Base-by-base conservation (phyloP, 257 asterid species). In the Forsythia viridissima region DNA sequence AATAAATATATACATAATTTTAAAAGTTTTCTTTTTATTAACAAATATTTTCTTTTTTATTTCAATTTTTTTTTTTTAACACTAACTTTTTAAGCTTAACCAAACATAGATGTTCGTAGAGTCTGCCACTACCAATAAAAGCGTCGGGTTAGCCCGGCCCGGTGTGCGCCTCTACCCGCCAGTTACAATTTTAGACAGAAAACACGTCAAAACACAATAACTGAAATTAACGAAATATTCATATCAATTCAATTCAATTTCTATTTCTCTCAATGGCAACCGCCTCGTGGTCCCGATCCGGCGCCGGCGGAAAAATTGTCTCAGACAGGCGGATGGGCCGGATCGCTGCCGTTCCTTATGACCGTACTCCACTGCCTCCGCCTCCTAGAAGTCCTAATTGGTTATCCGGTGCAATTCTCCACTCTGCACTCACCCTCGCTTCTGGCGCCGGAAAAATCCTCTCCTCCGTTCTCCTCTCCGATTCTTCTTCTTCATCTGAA, bases 381-480 rank as follows among this genome's bases (percentile, higher is more conserved):
- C 80, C 82, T 48, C 79, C 71, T 0, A 76, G 71, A 67, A 84
- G 80, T 82, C 90, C 87, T 80, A 87, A 77, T 79, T 94, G 88
- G 91, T 85, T 89, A 9, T 20, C 86, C 55, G 84, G 87, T 72
- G 16, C 82, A 43, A 20, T 89, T 76, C 78, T 89, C 52, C 91
- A 90, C 12, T 85, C 88, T 72, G 91, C 89, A 13, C 87, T 86
- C 70, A 84, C 84, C 76, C 74, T 94, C 55, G 90, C 92, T 16
- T 87, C 97, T 15, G 93, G 97, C 59, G 96, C 97, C 16, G 92
- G 89, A 2, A 92, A 90, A 80, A 79, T 94, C 61, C 21, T 92
- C 21, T 82, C 91, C 9, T 77, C 91, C 55, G 87, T 92, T 39
- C 87, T 94, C 78, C 81, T 86, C 55, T 85, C 87, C 40, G 87